A percentile compares a stretch with the other conserved stretches of the same genome.
Conservation (phyloP, 2,329 filamentous ascomycete species). For the Gnomoniopsis smithogilvyi region DNA sequence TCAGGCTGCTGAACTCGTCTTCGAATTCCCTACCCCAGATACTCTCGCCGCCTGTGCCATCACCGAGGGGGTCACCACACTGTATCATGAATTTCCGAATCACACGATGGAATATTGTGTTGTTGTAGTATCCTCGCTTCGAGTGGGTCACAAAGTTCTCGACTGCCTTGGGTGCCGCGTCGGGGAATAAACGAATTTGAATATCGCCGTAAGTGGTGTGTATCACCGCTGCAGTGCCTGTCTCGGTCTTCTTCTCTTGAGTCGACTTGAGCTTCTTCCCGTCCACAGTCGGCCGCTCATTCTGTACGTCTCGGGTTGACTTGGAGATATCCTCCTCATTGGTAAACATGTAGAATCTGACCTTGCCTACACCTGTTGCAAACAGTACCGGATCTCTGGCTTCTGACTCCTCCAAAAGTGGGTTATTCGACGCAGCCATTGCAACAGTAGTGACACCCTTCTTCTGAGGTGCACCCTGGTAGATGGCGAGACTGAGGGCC, state of each 20-base stretch:
- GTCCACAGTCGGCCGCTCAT: conserved; percentile 78
- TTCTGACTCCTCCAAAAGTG: conserved; percentile 88
- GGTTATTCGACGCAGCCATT: conserved; percentile 95
- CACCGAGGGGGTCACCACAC: conserved; percentile 77
- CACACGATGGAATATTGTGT: conserved; percentile 94
- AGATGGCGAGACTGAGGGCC: conserved; percentile 77
- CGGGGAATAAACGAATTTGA: conserved; percentile 86
- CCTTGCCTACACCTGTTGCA: conserved; percentile 78
- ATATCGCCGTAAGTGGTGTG: conserved; percentile 96
- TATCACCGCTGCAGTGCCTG: conserved; percentile 75
- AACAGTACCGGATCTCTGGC: conserved; percentile 85
- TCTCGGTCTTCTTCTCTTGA: conserved; percentile 63
- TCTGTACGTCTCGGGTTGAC: conserved; percentile 84
- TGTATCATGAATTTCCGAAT: conserved; percentile 99
- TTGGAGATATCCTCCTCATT: conserved; percentile 83
- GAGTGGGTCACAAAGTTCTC: conserved; percentile 97
- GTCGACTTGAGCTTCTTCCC: conserved; percentile 53
- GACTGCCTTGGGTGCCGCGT: conserved; percentile 88
- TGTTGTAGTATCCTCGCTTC: conserved; percentile 91
- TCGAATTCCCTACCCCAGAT: conserved; percentile 93
- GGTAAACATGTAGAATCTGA: conserved; percentile 97
- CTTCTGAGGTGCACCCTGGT: conserved; percentile 93
- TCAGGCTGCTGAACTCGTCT: conserved; percentile 88
- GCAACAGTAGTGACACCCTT: conserved; percentile 91
- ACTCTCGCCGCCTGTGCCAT: conserved; percentile 85